These are phyloP conservation scores for Arabidopsis suecica DNA, from an alignment of 345 rosid species.

Conservation along the genomic window DNA sequence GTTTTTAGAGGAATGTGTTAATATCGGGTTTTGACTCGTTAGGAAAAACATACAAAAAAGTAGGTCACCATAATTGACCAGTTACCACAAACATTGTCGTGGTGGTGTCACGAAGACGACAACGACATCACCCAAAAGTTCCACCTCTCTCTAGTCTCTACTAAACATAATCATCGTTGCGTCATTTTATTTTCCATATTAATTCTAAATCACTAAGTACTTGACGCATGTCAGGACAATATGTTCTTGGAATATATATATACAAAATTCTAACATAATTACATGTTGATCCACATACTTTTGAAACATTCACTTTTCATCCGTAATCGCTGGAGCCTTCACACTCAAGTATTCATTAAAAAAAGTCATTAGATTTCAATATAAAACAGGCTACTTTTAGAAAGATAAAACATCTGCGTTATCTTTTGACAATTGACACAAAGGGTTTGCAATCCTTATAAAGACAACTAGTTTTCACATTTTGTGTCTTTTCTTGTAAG, in stretches of 20 bases:
- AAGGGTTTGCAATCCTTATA: slow-evolving; percentile 22
- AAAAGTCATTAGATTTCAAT: neutral
- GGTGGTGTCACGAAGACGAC: slow-evolving; percentile 44
- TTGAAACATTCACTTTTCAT: slow-evolving; percentile 31
- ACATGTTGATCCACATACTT: slow-evolving; percentile 27
- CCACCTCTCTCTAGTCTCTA: slow-evolving; percentile 11
- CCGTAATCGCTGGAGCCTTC: slow-evolving; percentile 37
- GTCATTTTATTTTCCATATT: slow-evolving; percentile 25
- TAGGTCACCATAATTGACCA: slow-evolving; percentile 35
- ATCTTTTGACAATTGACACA: slow-evolving; percentile 43
- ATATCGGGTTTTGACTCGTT: slow-evolving; percentile 2
- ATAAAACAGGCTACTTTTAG: slow-evolving; percentile 14
- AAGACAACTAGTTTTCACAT: slow-evolving; percentile 9
- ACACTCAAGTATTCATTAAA: slow-evolving; percentile 21
- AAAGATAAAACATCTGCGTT: slow-evolving; percentile 39
- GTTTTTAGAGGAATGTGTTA: neutral
- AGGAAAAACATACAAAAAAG: slow-evolving; percentile 7
- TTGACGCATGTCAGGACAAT: slow-evolving; percentile 38
- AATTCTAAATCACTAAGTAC: slow-evolving; percentile 10
- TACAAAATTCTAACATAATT: slow-evolving; percentile 20
- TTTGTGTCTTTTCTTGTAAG: neutral
- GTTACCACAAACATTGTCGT: slow-evolving; percentile 33
- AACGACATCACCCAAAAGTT: slow-evolving; percentile 28
- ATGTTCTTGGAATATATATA: slow-evolving; percentile 22
- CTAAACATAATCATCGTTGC: slow-evolving; percentile 40